Percentiles rank a stretch among this genome's conserved stretches.
phyloP scores from a whole-genome alignment of 768 basidiomycete species.

The Psilocybe tampanensis region DNA sequence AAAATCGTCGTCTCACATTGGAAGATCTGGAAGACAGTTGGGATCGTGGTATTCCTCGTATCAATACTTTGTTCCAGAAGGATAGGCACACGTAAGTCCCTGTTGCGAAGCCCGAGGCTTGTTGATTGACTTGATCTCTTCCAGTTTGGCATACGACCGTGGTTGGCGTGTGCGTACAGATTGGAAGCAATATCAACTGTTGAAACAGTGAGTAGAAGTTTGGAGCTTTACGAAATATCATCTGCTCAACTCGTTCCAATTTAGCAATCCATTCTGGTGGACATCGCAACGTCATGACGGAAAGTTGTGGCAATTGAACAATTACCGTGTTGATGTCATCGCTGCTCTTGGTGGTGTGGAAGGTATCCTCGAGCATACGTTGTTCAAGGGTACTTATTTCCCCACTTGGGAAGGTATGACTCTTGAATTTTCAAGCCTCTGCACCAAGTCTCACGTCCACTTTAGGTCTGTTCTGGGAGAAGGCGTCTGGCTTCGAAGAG shows the following conservation, averaged over 20 bases:
- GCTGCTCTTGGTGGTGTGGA: conserved; percentile 97
- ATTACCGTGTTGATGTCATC: conserved; percentile 98
- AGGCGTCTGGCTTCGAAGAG: conserved; percentile 95
- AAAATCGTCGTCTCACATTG: conserved; percentile 93
- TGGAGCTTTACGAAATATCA: background rate
- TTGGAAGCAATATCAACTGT: conserved; percentile 96
- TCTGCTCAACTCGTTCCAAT: conserved; percentile 7
- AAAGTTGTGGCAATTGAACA: conserved; percentile 96
- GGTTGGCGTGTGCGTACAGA: conserved; percentile 98
- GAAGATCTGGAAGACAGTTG: conserved; percentile 99
- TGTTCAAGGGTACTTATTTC: conserved; percentile 98
- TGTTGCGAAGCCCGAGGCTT: background rate
- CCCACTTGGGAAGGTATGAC: conserved; percentile 89
- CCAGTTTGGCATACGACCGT: conserved; percentile 94
- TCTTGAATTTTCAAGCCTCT: background rate
- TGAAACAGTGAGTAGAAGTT: conserved; percentile 71
- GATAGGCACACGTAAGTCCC: conserved; percentile 79
- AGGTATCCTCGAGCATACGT: conserved; percentile 93
- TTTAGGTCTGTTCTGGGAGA: conserved; percentile 94
- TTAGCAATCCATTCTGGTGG: conserved; percentile 98
- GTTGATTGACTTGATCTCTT: conserved; percentile 8
- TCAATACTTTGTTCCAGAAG: conserved; percentile 99
- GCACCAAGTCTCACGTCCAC: conserved; percentile 2
- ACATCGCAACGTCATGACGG: conserved; percentile 96
- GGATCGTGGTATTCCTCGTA: conserved; percentile 98